Conservation (phyloP, 2,329 filamentous ascomycete species). For the Exophiala sideris region DNA sequence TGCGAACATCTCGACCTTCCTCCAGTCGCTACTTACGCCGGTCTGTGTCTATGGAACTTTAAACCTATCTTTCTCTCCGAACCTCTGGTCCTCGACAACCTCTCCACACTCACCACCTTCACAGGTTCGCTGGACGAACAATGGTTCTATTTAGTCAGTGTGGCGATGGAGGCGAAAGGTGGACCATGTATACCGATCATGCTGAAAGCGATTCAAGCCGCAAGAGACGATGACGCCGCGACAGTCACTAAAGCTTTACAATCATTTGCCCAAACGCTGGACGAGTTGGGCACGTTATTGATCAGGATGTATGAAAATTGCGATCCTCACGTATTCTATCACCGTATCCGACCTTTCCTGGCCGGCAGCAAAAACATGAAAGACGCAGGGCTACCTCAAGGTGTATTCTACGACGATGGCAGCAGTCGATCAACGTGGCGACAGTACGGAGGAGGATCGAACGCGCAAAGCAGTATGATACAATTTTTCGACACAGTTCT, state of each 20-base stretch:
- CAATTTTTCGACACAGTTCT: constrained; percentile 96
- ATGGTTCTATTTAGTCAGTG: constrained; percentile 96
- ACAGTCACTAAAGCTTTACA: constrained; percentile 74
- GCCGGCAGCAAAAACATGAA: constrained; percentile 97
- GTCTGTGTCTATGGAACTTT: constrained; percentile 93
- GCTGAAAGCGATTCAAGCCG: constrained; percentile 80
- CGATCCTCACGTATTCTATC: constrained; percentile 91
- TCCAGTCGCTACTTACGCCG: constrained; percentile 90
- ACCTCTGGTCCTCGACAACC: constrained; percentile 79
- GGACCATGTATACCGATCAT: constrained; percentile 84
- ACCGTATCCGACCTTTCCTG: constrained; percentile 91
- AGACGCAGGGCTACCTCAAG: constrained; percentile 83
- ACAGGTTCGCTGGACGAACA: constrained; percentile 94
- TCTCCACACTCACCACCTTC: constrained; percentile 83
- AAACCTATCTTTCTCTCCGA: constrained; percentile 85
- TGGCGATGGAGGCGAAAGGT: constrained; percentile 90
- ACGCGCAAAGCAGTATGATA: constrained; percentile 93
- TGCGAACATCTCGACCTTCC: constrained; percentile 78
- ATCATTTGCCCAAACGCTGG: constrained; percentile 79
- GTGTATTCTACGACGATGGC: constrained; percentile 83
- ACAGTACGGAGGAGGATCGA: constrained; percentile 90
- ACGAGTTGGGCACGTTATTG: constrained; percentile 75
- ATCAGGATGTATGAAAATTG: constrained; percentile 93
- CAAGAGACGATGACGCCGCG: constrained; percentile 64
- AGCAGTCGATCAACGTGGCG: constrained; percentile 66